phyloP scores from a whole-genome alignment of 768 basidiomycete species.

The Russula emetica region DNA sequence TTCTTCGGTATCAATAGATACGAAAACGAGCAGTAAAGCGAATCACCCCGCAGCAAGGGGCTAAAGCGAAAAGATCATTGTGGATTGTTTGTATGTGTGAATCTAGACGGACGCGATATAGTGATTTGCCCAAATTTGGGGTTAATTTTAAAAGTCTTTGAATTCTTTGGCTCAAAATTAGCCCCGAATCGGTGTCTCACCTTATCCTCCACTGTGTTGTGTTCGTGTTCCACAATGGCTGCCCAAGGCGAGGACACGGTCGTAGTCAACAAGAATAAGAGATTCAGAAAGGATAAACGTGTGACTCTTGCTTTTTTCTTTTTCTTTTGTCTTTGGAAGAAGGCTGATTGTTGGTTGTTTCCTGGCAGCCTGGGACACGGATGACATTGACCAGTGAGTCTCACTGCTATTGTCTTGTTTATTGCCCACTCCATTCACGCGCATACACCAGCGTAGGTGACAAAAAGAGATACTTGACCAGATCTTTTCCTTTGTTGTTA shows the following conservation, averaged over 20 bases:
- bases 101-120: too few species aligned
- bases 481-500: neutral
- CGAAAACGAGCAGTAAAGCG: neutral
- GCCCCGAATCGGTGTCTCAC: too few species aligned
- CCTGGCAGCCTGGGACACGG: constrained; percentile 90
- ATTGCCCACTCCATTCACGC: neutral
- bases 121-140: neutral
- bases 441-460: constrained; percentile 33
- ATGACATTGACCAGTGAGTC: constrained; percentile 96
- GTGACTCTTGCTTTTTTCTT: constrained; percentile 34
- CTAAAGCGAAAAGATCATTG: too few species aligned
- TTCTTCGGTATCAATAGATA: neutral
- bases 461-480: neutral
- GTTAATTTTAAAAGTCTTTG: neutral
- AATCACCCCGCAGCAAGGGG: neutral
- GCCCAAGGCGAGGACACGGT: constrained; percentile 14
- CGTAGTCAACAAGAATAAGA: constrained; percentile 75
- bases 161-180: too few species aligned
- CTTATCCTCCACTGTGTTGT: too few species aligned
- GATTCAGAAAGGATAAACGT: constrained; percentile 95
- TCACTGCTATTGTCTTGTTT: neutral
- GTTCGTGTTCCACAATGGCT: constrained; percentile 6
- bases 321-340: constrained; percentile 26
- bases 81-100: too few species aligned
- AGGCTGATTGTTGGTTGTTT: constrained; percentile 4